phyloP scores from a whole-genome alignment of 169 alveolate species.

The Eimeria brunetti region DNA sequence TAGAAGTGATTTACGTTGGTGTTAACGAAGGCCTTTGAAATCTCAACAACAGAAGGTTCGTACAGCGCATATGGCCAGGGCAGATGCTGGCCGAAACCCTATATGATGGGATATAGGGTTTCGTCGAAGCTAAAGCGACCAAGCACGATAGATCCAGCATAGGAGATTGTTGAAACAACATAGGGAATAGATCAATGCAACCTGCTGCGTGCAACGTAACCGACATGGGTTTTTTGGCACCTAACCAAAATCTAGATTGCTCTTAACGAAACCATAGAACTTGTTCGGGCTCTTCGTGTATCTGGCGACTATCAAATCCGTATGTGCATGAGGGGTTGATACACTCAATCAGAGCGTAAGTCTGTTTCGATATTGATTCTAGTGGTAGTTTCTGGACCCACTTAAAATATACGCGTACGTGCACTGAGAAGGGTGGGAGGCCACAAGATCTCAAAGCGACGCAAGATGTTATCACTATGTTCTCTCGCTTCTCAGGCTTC shows the following conservation, averaged over 20 bases:
- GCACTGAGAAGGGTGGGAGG: neutral
- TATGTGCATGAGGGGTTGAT: neutral
- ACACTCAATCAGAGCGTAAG: neutral
- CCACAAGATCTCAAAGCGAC: neutral
- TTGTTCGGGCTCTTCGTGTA: neutral
- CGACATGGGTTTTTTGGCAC: neutral
- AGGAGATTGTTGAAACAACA: neutral
- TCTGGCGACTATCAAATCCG: neutral
- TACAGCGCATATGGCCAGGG: neutral
- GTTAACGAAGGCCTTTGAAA: neutral
- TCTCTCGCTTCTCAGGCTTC: too few species aligned
- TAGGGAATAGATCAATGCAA: neutral
- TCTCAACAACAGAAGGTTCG: neutral
- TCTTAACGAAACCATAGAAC: neutral
- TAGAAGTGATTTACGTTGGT: neutral
- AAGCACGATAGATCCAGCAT: neutral
- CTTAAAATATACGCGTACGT: neutral
- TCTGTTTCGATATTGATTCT: neutral
- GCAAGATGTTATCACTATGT: neutral
- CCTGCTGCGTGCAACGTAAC: neutral
- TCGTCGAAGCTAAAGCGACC: neutral
- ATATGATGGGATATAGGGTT: neutral
- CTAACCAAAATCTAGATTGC: neutral
- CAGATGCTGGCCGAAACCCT: neutral
- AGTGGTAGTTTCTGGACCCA: neutral